Percentiles rank a stretch among this genome's conserved stretches.
phyloP scores from a whole-genome alignment of 208 protist genomes.

The Leishmania tropica region DNA sequence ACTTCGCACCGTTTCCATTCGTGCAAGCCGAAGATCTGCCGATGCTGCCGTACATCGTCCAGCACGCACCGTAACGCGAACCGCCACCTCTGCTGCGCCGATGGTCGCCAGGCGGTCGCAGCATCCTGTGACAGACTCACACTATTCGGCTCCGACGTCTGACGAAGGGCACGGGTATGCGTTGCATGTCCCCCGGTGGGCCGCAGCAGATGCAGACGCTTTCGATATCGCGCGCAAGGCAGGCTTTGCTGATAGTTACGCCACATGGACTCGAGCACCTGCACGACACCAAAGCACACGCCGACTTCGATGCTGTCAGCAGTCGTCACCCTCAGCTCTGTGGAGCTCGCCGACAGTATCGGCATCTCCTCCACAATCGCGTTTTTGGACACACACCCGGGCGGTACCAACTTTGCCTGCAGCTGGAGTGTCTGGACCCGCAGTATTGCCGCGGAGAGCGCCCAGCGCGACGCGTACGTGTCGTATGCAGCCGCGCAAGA shows the following conservation, averaged over 20 bases:
- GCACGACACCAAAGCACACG: constrained; percentile 63
- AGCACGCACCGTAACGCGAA: constrained; percentile 43
- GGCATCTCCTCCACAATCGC: constrained; percentile 9
- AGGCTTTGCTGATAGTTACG: constrained; percentile 56
- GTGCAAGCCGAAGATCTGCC: constrained; percentile 11
- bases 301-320: constrained; percentile 25
- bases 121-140: not conserved
- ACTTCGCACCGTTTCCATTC: constrained; percentile 21
- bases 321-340: constrained; percentile 23
- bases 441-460: constrained; percentile 17
- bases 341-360: constrained; percentile 16
- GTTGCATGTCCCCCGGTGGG: not conserved
- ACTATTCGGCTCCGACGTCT: not conserved
- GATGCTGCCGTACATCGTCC: constrained; percentile 29
- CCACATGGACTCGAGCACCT: constrained; percentile 38
- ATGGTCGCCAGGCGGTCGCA: not conserved
- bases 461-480: constrained; percentile 22
- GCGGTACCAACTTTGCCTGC: constrained; percentile 22
- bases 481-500: constrained; percentile 1
- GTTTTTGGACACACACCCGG: constrained; percentile 9
- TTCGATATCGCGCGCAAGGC: constrained; percentile 54
- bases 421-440: constrained; percentile 17
- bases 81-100: constrained; percentile 38
- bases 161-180: not conserved
- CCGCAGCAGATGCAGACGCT: constrained; percentile 55